Percentiles rank a stretch among this genome's conserved stretches.
Evolutionary conservation across 495 filamentous ascomycete species (phyloP).

Genomic region (Aspergillus steynii): DNA sequence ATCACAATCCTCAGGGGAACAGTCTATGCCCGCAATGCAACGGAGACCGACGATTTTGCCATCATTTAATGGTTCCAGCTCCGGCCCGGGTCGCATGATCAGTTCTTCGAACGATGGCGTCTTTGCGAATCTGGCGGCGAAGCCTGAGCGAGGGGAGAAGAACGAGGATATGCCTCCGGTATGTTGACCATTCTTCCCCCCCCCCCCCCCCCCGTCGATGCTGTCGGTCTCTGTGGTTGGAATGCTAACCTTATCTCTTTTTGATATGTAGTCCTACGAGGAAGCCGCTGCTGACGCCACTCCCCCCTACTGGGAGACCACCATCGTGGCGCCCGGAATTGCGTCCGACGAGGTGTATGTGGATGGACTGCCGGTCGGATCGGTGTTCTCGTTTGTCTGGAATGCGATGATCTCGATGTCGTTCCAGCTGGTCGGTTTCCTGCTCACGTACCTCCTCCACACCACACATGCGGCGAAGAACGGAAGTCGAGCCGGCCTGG

Average conservation of each 20-base stretch:
- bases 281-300: constrained; percentile 96
- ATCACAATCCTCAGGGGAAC: constrained; percentile 21
- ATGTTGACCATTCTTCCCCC: constrained; percentile 39
- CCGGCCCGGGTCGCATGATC: constrained; percentile 51
- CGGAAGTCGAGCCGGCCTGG: constrained; percentile 88
- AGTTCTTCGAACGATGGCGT: constrained; percentile 78
- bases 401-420: constrained; percentile 98
- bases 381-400: constrained; percentile 94
- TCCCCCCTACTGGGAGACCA: constrained; percentile 98
- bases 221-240: background rate
- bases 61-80: constrained; percentile 39
- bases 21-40: constrained; percentile 30
- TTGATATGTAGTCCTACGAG: constrained; percentile 78
- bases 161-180: constrained; percentile 87
- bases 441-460: constrained; percentile 96
- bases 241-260: constrained; percentile 20
- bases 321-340: constrained; percentile 87
- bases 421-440: constrained; percentile 96
- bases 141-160: constrained; percentile 83
- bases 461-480: constrained; percentile 98
- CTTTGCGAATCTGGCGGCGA: constrained; percentile 91
- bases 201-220: background rate
- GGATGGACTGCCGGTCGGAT: constrained; percentile 93
- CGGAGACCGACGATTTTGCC: constrained; percentile 56
- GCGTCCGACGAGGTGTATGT: constrained; percentile 91